Evolutionary conservation across 1,284 basidiomycete species (phyloP).

Genomic region (Ceratobasidium sp.): DNA sequence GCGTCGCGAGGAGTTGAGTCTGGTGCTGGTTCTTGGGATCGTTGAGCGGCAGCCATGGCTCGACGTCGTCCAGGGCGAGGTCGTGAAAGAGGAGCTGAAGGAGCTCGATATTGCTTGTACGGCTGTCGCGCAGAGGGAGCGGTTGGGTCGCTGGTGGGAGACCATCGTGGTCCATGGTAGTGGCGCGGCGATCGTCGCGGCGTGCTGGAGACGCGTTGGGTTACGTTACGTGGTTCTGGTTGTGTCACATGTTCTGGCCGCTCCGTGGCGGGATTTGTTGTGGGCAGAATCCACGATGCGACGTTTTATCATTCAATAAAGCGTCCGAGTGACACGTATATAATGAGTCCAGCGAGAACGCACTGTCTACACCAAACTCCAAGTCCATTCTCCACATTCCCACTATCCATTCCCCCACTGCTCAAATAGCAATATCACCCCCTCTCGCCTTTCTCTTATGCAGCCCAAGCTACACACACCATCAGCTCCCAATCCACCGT

Average conservation of each 20-base stretch:
- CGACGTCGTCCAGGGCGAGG: conserved; percentile 13
- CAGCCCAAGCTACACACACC: conserved; percentile 7
- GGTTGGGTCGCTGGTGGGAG: conserved; percentile 31
- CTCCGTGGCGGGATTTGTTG: conserved; percentile 10
- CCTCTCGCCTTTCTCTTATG: conserved; percentile 35
- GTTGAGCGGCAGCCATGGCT: conserved; percentile 19
- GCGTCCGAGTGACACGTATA: not conserved
- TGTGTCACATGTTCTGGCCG: conserved; percentile 13
- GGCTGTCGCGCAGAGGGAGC: conserved; percentile 26
- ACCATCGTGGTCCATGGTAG: conserved; percentile 32
- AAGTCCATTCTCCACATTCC: not conserved
- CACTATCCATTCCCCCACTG: not conserved
- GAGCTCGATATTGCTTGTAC: conserved; percentile 27
- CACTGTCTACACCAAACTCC: conserved; percentile 24
- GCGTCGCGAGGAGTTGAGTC: conserved; percentile 19
- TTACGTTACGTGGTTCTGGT: conserved; percentile 34
- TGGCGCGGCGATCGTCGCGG: conserved; percentile 1
- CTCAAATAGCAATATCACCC: conserved; percentile 39
- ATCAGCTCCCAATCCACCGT: not conserved
- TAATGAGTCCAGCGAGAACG: not conserved
- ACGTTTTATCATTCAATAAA: not conserved
- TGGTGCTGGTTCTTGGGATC: conserved; percentile 32
- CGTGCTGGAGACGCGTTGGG: conserved; percentile 26
- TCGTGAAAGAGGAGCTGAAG: conserved; percentile 25
- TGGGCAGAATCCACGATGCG: no score